Percentiles rank a stretch among this genome's conserved stretches.
Evolutionary conservation across 108 stramenopile species (phyloP).

Genomic region (Nitzschia sp.): DNA sequence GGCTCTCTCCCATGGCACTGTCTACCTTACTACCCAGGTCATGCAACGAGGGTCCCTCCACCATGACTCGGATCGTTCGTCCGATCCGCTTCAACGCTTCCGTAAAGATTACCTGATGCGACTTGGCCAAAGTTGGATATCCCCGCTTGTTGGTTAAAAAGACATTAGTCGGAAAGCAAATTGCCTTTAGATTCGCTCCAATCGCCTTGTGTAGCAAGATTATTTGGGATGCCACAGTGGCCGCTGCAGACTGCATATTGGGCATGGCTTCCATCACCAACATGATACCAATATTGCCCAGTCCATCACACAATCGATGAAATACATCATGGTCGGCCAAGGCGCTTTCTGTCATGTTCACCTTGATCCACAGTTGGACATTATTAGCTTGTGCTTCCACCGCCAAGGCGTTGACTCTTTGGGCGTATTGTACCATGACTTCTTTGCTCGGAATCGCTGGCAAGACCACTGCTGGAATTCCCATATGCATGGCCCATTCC

Average conservation of each 20-base stretch:
- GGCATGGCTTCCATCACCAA: constrained; percentile 40
- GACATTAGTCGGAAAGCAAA: constrained; percentile 64
- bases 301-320: constrained; percentile 71
- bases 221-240: constrained; percentile 30
- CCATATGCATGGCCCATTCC: constrained; percentile 93
- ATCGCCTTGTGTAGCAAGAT: constrained; percentile 68
- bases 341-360: constrained; percentile 44
- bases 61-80: constrained; percentile 59
- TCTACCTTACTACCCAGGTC: background rate
- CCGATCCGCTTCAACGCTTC: constrained; percentile 64
- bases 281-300: constrained; percentile 56
- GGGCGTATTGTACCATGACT: constrained; percentile 52
- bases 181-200: constrained; percentile 75
- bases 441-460: constrained; percentile 52
- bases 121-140: constrained; percentile 87
- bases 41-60: constrained; percentile 50
- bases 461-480: constrained; percentile 87
- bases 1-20: constrained; percentile 20
- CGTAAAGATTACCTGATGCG: constrained; percentile 77
- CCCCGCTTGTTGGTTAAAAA: constrained; percentile 94
- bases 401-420: constrained; percentile 45
- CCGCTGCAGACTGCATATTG: constrained; percentile 31
- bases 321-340: constrained; percentile 56
- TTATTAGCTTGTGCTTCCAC: constrained; percentile 49
- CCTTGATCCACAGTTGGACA: constrained; percentile 78